Percentiles rank a stretch among this genome's conserved stretches.
Evolutionary conservation across 768 basidiomycete genomes (phyloP).

Genomic region (Xerocomellus dryophilus): DNA sequence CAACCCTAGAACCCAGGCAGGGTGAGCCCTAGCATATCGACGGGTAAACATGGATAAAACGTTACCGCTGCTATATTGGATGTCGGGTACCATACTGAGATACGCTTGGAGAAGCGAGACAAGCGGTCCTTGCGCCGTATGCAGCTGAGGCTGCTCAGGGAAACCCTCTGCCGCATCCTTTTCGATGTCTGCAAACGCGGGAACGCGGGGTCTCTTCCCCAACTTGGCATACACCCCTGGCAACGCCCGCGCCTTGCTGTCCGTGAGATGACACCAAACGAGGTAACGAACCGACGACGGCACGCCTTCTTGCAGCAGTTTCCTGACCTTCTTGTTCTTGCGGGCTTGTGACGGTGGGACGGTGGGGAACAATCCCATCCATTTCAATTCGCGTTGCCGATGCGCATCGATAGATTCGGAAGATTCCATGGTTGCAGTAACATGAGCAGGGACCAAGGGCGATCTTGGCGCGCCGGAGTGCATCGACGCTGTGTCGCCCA

Average conservation of each 20-base stretch:
- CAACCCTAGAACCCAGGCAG: constrained; percentile 44
- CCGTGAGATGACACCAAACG: constrained; percentile 69
- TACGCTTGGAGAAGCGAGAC: constrained; percentile 69
- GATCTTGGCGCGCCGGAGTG: constrained; percentile 32
- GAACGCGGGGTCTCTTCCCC: constrained; percentile 49
- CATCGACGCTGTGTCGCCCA: constrained; percentile 43
- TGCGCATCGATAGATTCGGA: constrained; percentile 52
- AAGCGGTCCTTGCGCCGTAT: constrained; percentile 54
- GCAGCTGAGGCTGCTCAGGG: constrained; percentile 54
- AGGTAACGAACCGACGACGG: constrained; percentile 81
- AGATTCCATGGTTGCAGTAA: neutral
- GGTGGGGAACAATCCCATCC: constrained; percentile 63
- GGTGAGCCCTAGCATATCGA: neutral
- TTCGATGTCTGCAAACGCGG: constrained; percentile 53
- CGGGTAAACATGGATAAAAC: constrained; percentile 1
- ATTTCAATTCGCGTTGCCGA: constrained; percentile 70
- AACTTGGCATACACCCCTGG: constrained; percentile 67
- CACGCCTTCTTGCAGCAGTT: constrained; percentile 71
- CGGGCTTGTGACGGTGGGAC: constrained; percentile 59
- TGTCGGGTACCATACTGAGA: constrained; percentile 81
- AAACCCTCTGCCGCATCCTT: constrained; percentile 55
- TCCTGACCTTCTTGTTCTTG: constrained; percentile 78
- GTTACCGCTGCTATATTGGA: constrained; percentile 63
- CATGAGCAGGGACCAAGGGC: constrained; percentile 16
- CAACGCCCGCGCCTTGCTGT: constrained; percentile 68